These are phyloP conservation scores for Umbellularia californica DNA, from an alignment of 164 flowering plant species.

Conservation along the genomic window DNA sequence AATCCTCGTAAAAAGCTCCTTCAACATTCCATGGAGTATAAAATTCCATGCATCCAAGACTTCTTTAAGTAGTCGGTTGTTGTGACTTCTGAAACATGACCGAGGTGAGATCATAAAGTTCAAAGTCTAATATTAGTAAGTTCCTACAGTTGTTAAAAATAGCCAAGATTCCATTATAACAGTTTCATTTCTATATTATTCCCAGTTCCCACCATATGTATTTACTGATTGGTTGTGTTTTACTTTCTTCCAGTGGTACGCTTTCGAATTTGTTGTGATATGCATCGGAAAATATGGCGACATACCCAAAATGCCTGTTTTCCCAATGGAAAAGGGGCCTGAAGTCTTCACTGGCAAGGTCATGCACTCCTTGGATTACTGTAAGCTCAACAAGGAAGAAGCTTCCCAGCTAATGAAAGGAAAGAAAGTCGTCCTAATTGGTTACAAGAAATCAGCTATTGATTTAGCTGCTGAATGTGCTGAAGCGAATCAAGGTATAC, in stretches of 20 bases:
- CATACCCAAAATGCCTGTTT: conserved; percentile 53
- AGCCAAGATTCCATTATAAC: too few relatives aligned
- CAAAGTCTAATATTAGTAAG: too few relatives aligned
- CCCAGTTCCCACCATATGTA: background rate
- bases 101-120: too few relatives aligned
- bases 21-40: too few relatives aligned
- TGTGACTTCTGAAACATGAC: too few relatives aligned
- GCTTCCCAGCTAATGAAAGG: conserved; percentile 45
- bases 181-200: background rate
- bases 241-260: conserved; percentile 49
- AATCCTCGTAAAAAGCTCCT: too few relatives aligned
- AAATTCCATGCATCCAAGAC: too few relatives aligned
- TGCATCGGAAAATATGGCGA: conserved; percentile 91
- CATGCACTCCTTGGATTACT: conserved; percentile 74
- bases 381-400: conserved; percentile 62
- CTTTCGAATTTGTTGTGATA: conserved; percentile 69
- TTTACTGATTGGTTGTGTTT: background rate
- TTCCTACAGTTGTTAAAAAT: too few relatives aligned
- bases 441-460: conserved; percentile 90
- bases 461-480: conserved; percentile 85
- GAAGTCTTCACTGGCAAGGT: conserved; percentile 73
- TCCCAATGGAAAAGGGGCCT: conserved; percentile 60
- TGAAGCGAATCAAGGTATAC: conserved; percentile 77
- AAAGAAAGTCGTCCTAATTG: conserved; percentile 73
- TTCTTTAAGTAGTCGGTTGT: too few relatives aligned